Base-by-base conservation (phyloP, 805 yeast species). In the Kluyveromyces wickerhamii region DNA sequence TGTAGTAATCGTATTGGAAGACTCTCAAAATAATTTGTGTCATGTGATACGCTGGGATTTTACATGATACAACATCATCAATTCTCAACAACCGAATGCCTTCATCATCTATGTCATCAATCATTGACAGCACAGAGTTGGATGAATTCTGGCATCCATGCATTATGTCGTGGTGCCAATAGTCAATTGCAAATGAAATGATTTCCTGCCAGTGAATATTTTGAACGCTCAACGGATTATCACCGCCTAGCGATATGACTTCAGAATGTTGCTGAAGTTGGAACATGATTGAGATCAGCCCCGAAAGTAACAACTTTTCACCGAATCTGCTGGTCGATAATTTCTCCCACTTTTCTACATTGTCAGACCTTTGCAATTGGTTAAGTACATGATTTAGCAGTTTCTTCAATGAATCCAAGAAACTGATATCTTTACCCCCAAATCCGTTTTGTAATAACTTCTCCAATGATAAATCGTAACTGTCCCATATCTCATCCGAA, bases 1-100 rank as follows among this genome's bases (percentile, higher is more conserved):
- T 77, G 35, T 81, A 81, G 38, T 82, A 74, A 54, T 85, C 94
- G 54, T 81, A 78, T 42, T 82, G 85, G 37, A 82, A 77, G 19
- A 80, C 69, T 34, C 83, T 73, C 51, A 84, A 70, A 29, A 77
- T 71, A 11, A 82, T 73, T 49, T 81, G 88, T 1, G 84, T 75
- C 61, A 81, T 65, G 50, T 84, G 88, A 54, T 75, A 80, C 35
- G 77, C 72, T 0, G 85, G 78, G 39, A 74, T 69, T 41, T 74
- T 74, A 54, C 84, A 79, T 31, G 77, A 65, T 9, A 18, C 10
- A 7, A 24, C 21, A 17, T 28, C 28, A 19, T 32, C 41, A n/a
- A 28, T 26, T 18, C 29, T 21, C 24, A 39, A 23, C n/a, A 34
- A 15, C 8, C 18, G 8, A 4, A 27, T 12, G 7, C 26, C 18